A percentile compares a stretch with the other conserved stretches of the same genome.
phyloP scores from a whole-genome alignment of 495 filamentous ascomycete species.

The Glonium stellatum region DNA sequence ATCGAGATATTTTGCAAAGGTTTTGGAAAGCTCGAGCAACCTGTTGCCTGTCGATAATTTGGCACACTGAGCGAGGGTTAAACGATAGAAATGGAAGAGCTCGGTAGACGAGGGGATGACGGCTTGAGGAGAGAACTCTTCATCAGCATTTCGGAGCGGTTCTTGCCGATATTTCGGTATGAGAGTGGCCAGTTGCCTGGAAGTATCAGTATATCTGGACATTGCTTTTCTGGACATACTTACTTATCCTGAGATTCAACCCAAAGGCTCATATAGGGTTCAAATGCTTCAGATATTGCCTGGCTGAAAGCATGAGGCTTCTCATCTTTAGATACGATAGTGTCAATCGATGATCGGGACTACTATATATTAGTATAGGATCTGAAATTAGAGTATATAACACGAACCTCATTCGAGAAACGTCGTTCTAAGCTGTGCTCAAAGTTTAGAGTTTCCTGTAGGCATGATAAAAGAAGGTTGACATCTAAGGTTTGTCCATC shows the following conservation, averaged over 20 bases:
- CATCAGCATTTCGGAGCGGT: conserved; percentile 70
- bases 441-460: conserved; percentile 96
- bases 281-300: conserved; percentile 92
- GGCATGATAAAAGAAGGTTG: conserved; percentile 79
- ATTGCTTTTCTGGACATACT: conserved; percentile 5
- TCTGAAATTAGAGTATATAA: neutral
- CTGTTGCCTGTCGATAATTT: conserved; percentile 87
- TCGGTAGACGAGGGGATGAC: conserved; percentile 92
- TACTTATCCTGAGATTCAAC: conserved; percentile 89
- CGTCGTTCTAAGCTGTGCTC: conserved; percentile 84
- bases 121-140: conserved; percentile 85
- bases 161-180: conserved; percentile 86
- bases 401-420: conserved; percentile 58
- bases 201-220: conserved; percentile 4
- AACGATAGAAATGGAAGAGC: conserved; percentile 92
- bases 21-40: conserved; percentile 76
- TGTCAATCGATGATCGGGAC: conserved; percentile 84
- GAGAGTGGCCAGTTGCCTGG: conserved; percentile 64
- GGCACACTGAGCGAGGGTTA: conserved; percentile 85
- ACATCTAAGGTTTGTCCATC: conserved; percentile 85
- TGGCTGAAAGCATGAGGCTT: conserved; percentile 74
- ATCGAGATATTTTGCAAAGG: conserved; percentile 87
- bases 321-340: conserved; percentile 75
- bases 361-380: conserved; percentile 20
- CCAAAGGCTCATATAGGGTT: conserved; percentile 94